These are phyloP conservation scores for Alnus glutinosa DNA, from an alignment of 306 rosid genomes.

Conservation along the genomic window DNA sequence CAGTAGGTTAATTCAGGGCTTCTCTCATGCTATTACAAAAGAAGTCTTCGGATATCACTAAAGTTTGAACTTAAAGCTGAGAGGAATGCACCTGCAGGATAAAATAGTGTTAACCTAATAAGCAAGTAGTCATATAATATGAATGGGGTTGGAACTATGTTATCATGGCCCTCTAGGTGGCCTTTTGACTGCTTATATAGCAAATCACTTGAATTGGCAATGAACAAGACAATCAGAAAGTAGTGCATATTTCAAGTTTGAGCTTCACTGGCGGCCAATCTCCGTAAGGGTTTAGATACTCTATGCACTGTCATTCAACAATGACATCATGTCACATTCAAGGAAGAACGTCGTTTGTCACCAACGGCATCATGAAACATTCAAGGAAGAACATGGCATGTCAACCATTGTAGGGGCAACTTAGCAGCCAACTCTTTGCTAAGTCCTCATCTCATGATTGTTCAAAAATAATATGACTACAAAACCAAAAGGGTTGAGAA, in stretches of 20 bases:
- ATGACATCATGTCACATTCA: not conserved
- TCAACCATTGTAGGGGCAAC: not conserved
- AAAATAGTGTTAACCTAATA: conserved; percentile 17
- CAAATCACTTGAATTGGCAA: not conserved
- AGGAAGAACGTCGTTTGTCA: not conserved
- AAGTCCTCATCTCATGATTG: not conserved
- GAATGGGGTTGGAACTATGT: conserved; percentile 7
- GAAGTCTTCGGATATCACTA: conserved; percentile 80
- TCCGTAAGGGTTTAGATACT: too few relatives aligned
- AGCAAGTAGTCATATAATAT: conserved; percentile 23
- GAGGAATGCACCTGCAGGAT: conserved; percentile 74
- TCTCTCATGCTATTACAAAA: conserved; percentile 48
- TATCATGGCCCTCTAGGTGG: not conserved
- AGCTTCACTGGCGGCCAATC: too few relatives aligned
- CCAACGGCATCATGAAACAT: not conserved
- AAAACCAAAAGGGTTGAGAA: not conserved
- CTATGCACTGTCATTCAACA: too few relatives aligned
- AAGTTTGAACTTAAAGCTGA: conserved; percentile 76
- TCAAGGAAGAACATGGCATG: not conserved
- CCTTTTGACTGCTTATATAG: not conserved
- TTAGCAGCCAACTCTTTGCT: not conserved
- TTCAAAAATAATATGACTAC: not conserved
- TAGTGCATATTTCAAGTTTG: too few relatives aligned
- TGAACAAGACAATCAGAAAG: too few relatives aligned
- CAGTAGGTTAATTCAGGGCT: conserved; percentile 23